Percentiles rank a stretch among this genome's conserved stretches.
These are phyloP conservation scores for Wickerhamomyces rabaulensis DNA, from an alignment of 805 yeast genomes.

Conservation along the genomic window DNA sequence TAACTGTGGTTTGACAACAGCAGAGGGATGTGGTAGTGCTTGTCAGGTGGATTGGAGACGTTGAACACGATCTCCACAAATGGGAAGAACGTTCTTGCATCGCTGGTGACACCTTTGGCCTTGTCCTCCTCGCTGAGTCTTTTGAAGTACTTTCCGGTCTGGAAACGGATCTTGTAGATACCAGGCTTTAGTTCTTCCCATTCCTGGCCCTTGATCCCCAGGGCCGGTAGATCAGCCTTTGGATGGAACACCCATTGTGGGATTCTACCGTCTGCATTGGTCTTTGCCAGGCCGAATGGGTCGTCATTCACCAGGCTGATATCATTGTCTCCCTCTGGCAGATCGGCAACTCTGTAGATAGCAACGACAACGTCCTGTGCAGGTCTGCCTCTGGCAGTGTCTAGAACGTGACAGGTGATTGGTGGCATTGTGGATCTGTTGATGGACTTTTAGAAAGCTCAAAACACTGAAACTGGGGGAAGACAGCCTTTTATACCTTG, in stretches of 20 bases:
- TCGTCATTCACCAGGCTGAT: constrained; percentile 23
- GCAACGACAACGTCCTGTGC: constrained; percentile 73
- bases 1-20: constrained; percentile 81
- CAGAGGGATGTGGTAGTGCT: constrained; percentile 88
- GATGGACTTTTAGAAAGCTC: not conserved
- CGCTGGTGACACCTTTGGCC: constrained; percentile 21
- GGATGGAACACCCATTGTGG: constrained; percentile 57
- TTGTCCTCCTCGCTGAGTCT: constrained; percentile 15
- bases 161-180: constrained; percentile 68
- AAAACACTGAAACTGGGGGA: not conserved
- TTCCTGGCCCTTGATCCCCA: constrained; percentile 29
- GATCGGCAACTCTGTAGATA: constrained; percentile 32
- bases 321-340: constrained; percentile 19
- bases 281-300: constrained; percentile 63
- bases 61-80: constrained; percentile 76
- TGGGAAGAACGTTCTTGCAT: constrained; percentile 70
- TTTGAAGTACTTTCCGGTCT: constrained; percentile 62
- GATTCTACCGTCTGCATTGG: constrained; percentile 80
- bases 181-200: constrained; percentile 56
- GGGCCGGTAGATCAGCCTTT: constrained; percentile 11
- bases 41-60: constrained; percentile 60
- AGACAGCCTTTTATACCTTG: not conserved
- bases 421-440: constrained; percentile 34
- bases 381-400: constrained; percentile 80
- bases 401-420: constrained; percentile 85